Percentiles rank a stretch among this genome's conserved stretches.
These are phyloP conservation scores for Samsoniella hepiali DNA, from an alignment of 2,329 filamentous ascomycete species.

Conservation along the genomic window DNA sequence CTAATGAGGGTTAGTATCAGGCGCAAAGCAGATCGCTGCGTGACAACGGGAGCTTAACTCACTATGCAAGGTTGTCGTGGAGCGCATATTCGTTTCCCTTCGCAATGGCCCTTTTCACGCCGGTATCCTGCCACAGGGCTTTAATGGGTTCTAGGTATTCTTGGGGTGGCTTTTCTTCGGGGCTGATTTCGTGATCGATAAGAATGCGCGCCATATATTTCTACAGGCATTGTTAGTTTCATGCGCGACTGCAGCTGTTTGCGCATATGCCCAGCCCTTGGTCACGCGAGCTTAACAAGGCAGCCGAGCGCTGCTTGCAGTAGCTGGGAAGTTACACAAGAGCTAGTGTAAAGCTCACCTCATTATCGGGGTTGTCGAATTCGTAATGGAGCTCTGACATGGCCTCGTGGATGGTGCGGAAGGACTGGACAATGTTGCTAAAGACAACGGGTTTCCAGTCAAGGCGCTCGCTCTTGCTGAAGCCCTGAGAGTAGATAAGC, in stretches of 20 bases:
- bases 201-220: constrained; percentile 74
- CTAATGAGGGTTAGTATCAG: constrained; percentile 42
- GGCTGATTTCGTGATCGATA: constrained; percentile 76
- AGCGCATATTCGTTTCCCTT: constrained; percentile 96
- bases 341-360: constrained; percentile 52
- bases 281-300: neutral
- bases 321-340: neutral
- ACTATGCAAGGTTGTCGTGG: constrained; percentile 95
- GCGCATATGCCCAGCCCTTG: neutral
- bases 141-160: constrained; percentile 81
- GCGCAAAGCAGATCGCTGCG: neutral
- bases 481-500: constrained; percentile 91
- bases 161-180: constrained; percentile 74
- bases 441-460: constrained; percentile 96
- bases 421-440: constrained; percentile 88
- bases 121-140: constrained; percentile 76
- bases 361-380: constrained; percentile 75
- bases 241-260: neutral
- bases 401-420: constrained; percentile 84
- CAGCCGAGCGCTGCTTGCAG: neutral
- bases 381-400: constrained; percentile 82
- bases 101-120: constrained; percentile 81
- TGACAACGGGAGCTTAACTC: constrained; percentile 36
- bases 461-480: constrained; percentile 82
- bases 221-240: constrained; percentile 42